Base-by-base conservation (phyloP, 208 protist species). In the Trypanosoma platydactyli region DNA sequence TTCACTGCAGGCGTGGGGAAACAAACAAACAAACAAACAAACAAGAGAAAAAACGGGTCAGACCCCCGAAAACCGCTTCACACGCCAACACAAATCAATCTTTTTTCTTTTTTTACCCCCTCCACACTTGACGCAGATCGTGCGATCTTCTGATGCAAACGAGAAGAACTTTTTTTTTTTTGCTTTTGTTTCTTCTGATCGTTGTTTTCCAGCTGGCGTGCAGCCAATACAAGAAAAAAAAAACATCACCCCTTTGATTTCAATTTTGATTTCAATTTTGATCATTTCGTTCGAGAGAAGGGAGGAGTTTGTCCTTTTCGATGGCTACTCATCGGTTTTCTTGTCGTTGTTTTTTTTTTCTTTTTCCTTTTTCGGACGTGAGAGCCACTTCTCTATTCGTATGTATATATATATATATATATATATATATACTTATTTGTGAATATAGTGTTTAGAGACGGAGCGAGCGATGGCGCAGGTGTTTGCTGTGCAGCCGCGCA, bases 221-320 rank as follows among this genome's bases (percentile, higher is more conserved):
- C 41, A 62, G n/a, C 56, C 7, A 62, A 42, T n/a, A 44, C 24
- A 44, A 62, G 24, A 62, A 62, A 44, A 44, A 62, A 62, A 62
- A 62, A 12, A 24, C 16, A 58, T 27, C 57, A 58, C 27, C 13
- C 6, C 7, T 9, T 13, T 38, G 16, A 11, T 52, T 38, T 40
- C 6, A 12, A 25, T 38, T 50, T 40, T 27, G 55, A 7, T 40
- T 55, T 25, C 9, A 55, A 24, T 35, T 13, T 50, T 22, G 15
- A 35, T 50, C 5, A 49, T 50, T 11, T 30, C 7, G 5, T 6
- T 35, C 6, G 15, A n/a, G 7, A 46, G 25, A 38, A 44, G 18
- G 11, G 7, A 50, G 57, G 46, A 22, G 29, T 54, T 50, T n/a
- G 13, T 48, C 20, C n/a, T 71, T 51, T 5, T 56, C 22, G 9